A percentile compares a stretch with the other conserved stretches of the same genome.
These are phyloP conservation scores for Rauvolfia tetraphylla DNA, from an alignment of 257 asterid species.

Conservation along the genomic window DNA sequence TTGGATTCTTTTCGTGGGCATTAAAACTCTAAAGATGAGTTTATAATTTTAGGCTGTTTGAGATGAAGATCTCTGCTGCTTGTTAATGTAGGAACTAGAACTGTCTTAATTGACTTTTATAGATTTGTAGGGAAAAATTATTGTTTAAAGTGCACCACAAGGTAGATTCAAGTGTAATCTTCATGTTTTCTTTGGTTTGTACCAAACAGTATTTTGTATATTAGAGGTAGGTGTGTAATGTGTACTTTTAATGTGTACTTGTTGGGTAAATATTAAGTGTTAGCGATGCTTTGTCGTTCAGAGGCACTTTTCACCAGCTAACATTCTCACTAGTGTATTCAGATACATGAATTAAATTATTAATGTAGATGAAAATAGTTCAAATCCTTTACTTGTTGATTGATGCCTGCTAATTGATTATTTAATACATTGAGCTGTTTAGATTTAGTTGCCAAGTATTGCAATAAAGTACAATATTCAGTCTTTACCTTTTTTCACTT, in stretches of 20 bases:
- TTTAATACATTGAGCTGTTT: not conserved
- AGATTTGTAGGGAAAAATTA: not conserved
- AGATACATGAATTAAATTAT: not conserved
- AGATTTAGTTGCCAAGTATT: not conserved
- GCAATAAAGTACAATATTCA: not conserved
- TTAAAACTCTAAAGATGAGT: not conserved
- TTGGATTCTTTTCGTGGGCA: too few relatives aligned
- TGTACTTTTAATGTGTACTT: not conserved
- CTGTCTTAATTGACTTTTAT: not conserved
- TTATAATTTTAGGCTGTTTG: too few relatives aligned
- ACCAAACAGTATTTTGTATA: not conserved
- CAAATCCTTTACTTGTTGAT: not conserved
- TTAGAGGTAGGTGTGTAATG: not conserved
- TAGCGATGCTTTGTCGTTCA: not conserved
- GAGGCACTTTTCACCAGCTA: not conserved
- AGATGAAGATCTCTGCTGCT: not conserved
- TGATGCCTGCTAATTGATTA: not conserved
- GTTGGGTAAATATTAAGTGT: not conserved
- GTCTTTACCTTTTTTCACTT: not conserved
- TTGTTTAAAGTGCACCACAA: not conserved
- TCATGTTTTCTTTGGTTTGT: not conserved
- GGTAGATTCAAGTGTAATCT: not conserved
- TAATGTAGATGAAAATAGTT: not conserved
- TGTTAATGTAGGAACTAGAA: not conserved
- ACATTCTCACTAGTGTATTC: not conserved